phyloP scores from a whole-genome alignment of 2,329 filamentous ascomycete species.

The Fusarium neocosmosporiellum region DNA sequence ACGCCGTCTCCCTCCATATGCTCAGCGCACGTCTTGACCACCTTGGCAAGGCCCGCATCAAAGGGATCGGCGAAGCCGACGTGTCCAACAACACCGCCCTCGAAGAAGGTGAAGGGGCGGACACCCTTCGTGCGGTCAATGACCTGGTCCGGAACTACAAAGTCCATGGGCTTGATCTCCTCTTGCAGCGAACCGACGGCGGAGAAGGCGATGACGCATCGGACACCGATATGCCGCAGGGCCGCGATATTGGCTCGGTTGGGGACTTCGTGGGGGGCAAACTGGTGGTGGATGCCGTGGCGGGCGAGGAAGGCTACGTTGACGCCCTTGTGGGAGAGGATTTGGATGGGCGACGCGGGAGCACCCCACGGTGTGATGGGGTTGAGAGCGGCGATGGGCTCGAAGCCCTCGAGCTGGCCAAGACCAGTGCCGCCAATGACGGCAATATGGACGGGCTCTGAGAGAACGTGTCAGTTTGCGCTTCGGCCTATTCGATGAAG shows the following conservation, averaged over 20 bases:
- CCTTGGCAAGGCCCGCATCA: slow-evolving; percentile 78
- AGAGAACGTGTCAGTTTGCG: slow-evolving; percentile 26
- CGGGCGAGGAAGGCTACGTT: slow-evolving; percentile 94
- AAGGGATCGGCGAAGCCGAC: slow-evolving; percentile 97
- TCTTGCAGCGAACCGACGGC: slow-evolving; percentile 94
- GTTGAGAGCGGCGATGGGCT: slow-evolving; percentile 81
- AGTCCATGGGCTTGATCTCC: slow-evolving; percentile 94
- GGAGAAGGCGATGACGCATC: slow-evolving; percentile 92
- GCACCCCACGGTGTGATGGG: slow-evolving; percentile 88
- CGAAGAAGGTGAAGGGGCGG: slow-evolving; percentile 95
- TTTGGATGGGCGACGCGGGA: slow-evolving; percentile 80
- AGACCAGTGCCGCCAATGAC: slow-evolving; percentile 96
- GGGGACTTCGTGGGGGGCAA: slow-evolving; percentile 95
- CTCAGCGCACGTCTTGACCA: slow-evolving; percentile 81
- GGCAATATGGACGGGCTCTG: slow-evolving; percentile 82
- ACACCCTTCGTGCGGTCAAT: slow-evolving; percentile 98
- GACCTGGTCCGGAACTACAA: slow-evolving; percentile 94
- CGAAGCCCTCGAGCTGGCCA: slow-evolving; percentile 86
- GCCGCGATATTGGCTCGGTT: slow-evolving; percentile 97
- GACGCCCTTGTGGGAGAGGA: slow-evolving; percentile 86
- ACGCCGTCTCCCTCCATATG: slow-evolving; percentile 86
- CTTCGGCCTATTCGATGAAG: background rate
- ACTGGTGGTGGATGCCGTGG: slow-evolving; percentile 88
- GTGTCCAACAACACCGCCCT: slow-evolving; percentile 90
- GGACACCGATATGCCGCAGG: slow-evolving; percentile 88